A percentile compares a stretch with the other conserved stretches of the same genome.
phyloP scores from a whole-genome alignment of 441 rosid genomes.

The Pelargonium citronellum region DNA sequence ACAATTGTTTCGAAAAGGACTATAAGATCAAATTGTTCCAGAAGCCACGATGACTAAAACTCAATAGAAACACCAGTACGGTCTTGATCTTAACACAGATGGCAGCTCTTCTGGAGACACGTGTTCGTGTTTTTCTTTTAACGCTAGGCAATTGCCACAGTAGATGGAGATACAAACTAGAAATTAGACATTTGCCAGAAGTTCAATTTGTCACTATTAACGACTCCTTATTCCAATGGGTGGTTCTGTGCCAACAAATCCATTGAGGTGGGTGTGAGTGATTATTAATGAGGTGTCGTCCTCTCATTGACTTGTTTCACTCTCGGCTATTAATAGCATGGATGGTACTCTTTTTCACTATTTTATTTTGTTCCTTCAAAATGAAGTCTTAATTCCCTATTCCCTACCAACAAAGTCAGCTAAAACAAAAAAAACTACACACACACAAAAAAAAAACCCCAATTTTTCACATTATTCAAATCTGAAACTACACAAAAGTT shows the following conservation, averaged over 20 bases:
- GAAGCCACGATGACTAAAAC: not conserved
- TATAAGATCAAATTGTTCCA: not conserved
- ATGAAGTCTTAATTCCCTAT: not conserved
- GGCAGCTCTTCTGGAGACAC: not conserved
- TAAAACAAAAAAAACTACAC: not conserved
- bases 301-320: no score
- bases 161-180: no score
- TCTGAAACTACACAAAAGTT: not conserved
- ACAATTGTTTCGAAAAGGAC: not conserved
- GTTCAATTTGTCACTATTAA: not conserved
- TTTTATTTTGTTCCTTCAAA: not conserved
- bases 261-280: no score
- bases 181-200: not conserved
- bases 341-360: no score
- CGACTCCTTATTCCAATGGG: not conserved
- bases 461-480: not conserved
- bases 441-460: no score
- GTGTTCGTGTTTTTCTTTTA: no score
- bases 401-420: not conserved
- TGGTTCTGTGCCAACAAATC: no score
- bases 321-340: not conserved
- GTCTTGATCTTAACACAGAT: not conserved
- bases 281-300: no score
- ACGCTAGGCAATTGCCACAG: no score
- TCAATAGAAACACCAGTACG: not conserved